Percentiles rank a stretch among this genome's conserved stretches.
phyloP scores from a whole-genome alignment of 257 asterid genomes.

The Solanum dulcamara region DNA sequence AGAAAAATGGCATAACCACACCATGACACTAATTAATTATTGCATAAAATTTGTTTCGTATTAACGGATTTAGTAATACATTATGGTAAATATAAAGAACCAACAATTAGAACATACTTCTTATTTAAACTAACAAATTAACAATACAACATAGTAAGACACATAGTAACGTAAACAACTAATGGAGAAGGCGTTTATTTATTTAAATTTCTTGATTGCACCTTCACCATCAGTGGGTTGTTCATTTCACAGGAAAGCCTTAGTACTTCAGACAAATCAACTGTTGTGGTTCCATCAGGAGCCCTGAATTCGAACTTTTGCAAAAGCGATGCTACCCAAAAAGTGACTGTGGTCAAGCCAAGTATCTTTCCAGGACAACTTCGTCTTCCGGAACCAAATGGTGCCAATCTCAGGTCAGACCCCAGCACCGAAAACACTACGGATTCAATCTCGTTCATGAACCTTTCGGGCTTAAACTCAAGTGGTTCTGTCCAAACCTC shows the following conservation, averaged over 20 bases:
- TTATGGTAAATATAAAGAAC: background rate
- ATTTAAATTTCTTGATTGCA: background rate
- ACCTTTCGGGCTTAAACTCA: conserved; percentile 11
- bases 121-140: background rate
- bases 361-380: conserved; percentile 17
- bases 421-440: conserved; percentile 8
- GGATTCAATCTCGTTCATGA: background rate
- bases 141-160: background rate
- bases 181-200: background rate
- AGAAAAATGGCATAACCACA: background rate
- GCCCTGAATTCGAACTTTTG: conserved; percentile 2
- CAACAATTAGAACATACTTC: background rate
- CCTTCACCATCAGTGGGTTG: conserved; percentile 4
- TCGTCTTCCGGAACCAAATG: conserved; percentile 24
- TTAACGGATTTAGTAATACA: background rate
- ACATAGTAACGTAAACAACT: background rate
- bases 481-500: conserved; percentile 15
- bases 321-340: conserved; percentile 17
- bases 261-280: conserved; percentile 10
- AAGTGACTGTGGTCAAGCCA: conserved; percentile 20
- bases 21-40: background rate
- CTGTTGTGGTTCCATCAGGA: background rate
- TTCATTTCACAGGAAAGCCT: conserved; percentile 20
- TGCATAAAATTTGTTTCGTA: background rate
- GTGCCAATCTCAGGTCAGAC: conserved; percentile 22